Percentiles rank a stretch among this genome's conserved stretches.
Conservation (phyloP, 495 filamentous ascomycete species). For the Echria macrotheca region DNA sequence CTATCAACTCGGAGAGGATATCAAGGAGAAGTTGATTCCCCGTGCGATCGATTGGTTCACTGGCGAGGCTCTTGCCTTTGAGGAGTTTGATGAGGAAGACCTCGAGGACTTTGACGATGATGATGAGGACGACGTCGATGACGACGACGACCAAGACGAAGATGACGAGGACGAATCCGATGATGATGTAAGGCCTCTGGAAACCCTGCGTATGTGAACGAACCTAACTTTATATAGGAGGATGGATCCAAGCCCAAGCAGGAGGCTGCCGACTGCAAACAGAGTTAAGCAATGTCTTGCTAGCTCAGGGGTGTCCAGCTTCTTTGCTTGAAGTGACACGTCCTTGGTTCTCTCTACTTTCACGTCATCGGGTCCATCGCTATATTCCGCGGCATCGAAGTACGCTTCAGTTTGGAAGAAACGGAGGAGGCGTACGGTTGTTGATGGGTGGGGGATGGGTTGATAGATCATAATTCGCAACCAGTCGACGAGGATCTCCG, state of each 20-base stretch:
- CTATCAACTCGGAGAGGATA: constrained; percentile 98
- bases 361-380: no score
- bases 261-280: constrained; percentile 99
- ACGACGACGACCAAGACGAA: constrained; percentile 79
- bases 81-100: constrained; percentile 89
- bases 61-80: constrained; percentile 93
- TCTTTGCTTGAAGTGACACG: no score
- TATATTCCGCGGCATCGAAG: constrained; percentile 12
- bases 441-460: constrained; percentile 12
- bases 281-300: no score
- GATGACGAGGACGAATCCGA: constrained; percentile 89
- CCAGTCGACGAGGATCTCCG: constrained; percentile 17
- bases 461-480: constrained; percentile 21
- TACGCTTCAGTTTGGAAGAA: constrained; percentile 8
- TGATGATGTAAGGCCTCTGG: constrained; percentile 60
- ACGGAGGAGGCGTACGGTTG: constrained; percentile 9
- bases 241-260: constrained; percentile 96
- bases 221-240: constrained; percentile 53
- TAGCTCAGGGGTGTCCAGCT: no score
- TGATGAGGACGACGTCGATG: constrained; percentile 78
- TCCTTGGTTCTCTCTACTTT: no score
- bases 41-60: constrained; percentile 99
- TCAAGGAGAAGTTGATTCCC: constrained; percentile 99
- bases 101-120: constrained; percentile 86
- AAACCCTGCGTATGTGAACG: constrained; percentile 1